Base-by-base conservation (phyloP, 495 filamentous ascomycete species). In the Xylaria curta region DNA sequence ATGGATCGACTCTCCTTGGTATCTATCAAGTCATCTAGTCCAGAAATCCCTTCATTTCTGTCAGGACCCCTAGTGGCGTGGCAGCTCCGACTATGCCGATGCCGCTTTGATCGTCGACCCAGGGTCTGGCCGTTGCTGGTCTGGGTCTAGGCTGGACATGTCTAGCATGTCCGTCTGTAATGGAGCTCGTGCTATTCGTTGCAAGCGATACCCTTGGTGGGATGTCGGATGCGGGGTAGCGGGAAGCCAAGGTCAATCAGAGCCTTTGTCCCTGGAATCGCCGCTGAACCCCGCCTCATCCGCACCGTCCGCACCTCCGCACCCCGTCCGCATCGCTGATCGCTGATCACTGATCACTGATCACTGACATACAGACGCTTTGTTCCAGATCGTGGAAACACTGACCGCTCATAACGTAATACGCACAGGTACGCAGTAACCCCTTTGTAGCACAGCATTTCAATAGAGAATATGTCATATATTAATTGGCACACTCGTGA, bases 11-110 rank as follows among this genome's bases (percentile, higher is more conserved):
- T 31, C 12, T 8, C 36, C 28, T 31, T 31, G n/a, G n/a, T n/a
- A n/a, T n/a, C n/a, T n/a, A n/a, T n/a, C n/a, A n/a, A n/a, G n/a
- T n/a, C n/a, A n/a, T n/a, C 36, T 38, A 38, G 8, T 38, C 36
- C 6, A 38, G 36, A 38, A 38, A 38, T 8, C 6, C 5, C 36
- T 38, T 38, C 1, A 38, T 6, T 8, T 38, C 8, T 38, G 8
- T 8, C 8, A 8, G 13, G 13, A 15, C 56, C 17, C 33, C 0
- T 13, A 1, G 9, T 42, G 21, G 8, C 33, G 19, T 3, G 13
- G 59, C 38, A 36, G 31, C 59, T 17, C 40, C 60, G 60, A 46
- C n/a, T 28, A 38, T 46, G 60, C 60, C 60, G 60, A 26, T 26
- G 62, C 44, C 62, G 40, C 62, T 36, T 51, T 26, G 21, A 51